These are phyloP conservation scores for Geranomyces variabilis DNA, from an alignment of 192 early-diverging fungal species.

Conservation along the genomic window DNA sequence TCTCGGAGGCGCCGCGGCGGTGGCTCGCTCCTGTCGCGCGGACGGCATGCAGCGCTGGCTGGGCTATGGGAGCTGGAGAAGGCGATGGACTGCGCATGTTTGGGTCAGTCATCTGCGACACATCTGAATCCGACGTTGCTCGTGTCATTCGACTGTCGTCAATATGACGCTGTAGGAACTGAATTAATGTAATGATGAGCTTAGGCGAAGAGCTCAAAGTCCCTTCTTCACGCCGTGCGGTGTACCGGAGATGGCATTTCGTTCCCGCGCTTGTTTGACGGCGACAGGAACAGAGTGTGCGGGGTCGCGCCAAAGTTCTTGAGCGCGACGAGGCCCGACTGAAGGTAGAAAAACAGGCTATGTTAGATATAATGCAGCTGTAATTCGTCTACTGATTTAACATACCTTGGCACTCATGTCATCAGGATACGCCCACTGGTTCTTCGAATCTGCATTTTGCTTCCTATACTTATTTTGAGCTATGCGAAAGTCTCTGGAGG, in stretches of 20 bases:
- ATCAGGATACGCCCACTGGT: slow-evolving; percentile 26
- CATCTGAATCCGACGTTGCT: slow-evolving; percentile 6
- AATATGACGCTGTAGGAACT: slow-evolving; percentile 1
- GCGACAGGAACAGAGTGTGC: slow-evolving; percentile 71
- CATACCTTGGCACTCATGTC: neutral
- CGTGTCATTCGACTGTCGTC: slow-evolving; percentile 14
- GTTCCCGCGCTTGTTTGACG: slow-evolving; percentile 20
- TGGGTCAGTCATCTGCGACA: slow-evolving; percentile 13
- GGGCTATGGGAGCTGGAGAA: neutral
- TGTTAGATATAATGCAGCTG: too few relatives aligned
- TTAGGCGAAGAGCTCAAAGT: neutral
- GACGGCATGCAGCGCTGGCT: slow-evolving; percentile 1
- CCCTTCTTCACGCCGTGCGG: neutral
- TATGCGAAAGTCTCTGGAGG: neutral
- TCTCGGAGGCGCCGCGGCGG: slow-evolving; percentile 26
- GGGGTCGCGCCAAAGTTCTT: slow-evolving; percentile 69
- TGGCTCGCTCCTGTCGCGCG: neutral
- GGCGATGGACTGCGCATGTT: slow-evolving; percentile 12
- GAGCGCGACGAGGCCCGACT: slow-evolving; percentile 36
- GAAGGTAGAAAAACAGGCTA: too few relatives aligned
- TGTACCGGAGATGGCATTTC: slow-evolving; percentile 10
- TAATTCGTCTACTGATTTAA: too few relatives aligned
- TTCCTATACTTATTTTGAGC: neutral
- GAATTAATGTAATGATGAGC: neutral
- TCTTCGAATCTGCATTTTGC: slow-evolving; percentile 10